Evolutionary conservation across 2,329 filamentous ascomycete genomes (phyloP), one percentile per base, ranked within the genome.

Genomic region (Colletotrichum viniferum): DNA sequence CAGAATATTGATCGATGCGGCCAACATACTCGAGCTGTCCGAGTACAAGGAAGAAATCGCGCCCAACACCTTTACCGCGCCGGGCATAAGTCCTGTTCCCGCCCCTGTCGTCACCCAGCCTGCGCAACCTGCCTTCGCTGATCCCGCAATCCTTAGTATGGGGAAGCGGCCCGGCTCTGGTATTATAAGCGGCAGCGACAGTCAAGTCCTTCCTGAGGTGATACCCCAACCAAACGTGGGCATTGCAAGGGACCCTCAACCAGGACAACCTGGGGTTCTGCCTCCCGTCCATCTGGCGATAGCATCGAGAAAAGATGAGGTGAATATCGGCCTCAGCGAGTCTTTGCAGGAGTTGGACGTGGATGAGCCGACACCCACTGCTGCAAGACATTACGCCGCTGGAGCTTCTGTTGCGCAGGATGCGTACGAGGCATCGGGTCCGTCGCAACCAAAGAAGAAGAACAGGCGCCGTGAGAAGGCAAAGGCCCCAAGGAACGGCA

Each of bases 131-230:
- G 80, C 87, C 1, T 95, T 97, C 80, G 89, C 93, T n/a, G 95
- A 97, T 79, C 95, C 95, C 13, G 95, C 95, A 5, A 97, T 97
- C 71, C 82, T 97, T 61, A 96, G 94, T 81, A 90, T 95, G 65
- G 87, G 87, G 26, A 86, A 86, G 62, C 85, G 84, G 5, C 85
- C 88, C 2, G 81, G 78, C 30, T 80, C 81, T 0, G 80, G 73
- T 16, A 78, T 82, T 13, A 79, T 79, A 3, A 80, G 69, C 36
- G 69, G 68, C 18, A 66, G 69, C 43, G 79, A 79, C 6, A 52
- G 71, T 30, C 78, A 79, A 60, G 7, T 28, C 14, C 63, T 75
- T 5, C 63, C 73, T 4, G 69, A 75, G 48, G 73, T 48, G 28
- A 68, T 64, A 18, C 69, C 79, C 32, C 82, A 79, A n/a, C 79